Base-by-base conservation (phyloP, 441 rosid species). In the Breynia disticha region DNA sequence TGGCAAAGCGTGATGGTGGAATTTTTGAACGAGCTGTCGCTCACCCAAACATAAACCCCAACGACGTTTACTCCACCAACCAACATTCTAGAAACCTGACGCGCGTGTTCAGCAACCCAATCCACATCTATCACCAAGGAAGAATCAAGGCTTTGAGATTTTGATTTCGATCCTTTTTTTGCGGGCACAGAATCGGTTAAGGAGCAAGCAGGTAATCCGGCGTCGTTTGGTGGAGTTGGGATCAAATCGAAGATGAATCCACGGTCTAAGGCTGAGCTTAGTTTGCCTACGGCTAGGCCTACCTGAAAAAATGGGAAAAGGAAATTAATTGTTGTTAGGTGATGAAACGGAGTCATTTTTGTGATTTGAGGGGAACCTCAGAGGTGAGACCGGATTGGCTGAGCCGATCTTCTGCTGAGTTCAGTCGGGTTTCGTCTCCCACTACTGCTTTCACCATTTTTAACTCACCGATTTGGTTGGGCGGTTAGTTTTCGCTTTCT, bases 81-180 rank as follows among this genome's bases (percentile, higher is more conserved):
- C 38, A 87, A 65, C 98, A 91, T 83, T 68, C 96, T 79, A 9
- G 95, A 83, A 44, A 90, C 95, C 84, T 90, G 95, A 24, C 88
- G 81, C 19, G 96, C 90, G 55, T 90, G 97, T 69, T 90, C 96
- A 0, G 95, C 83, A 2, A 87, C 81, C 97, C 97, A 90, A 41
- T 84, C 96, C 11, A 57, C 68, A 67, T 87, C 96, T 15, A 90
- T 70, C 15, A 42, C 22, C 66, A 90, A 19, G 42, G 86, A 64
- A 60, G 86, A 68, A 74, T 86, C 95, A 0, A 80, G 59, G 11
- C 72, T 46, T 67, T 67, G 86, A 48, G 84, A 60, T 63, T 86
- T 90, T 5, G 90, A 75, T 75, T 80, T 87, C 0, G 76, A 60
- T 0, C 68, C 67, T 67, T 72, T 83, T 67, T 38, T 83, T 37